Conservation (phyloP, 2,329 filamentous ascomycete species). For the Fusarium continuum region DNA sequence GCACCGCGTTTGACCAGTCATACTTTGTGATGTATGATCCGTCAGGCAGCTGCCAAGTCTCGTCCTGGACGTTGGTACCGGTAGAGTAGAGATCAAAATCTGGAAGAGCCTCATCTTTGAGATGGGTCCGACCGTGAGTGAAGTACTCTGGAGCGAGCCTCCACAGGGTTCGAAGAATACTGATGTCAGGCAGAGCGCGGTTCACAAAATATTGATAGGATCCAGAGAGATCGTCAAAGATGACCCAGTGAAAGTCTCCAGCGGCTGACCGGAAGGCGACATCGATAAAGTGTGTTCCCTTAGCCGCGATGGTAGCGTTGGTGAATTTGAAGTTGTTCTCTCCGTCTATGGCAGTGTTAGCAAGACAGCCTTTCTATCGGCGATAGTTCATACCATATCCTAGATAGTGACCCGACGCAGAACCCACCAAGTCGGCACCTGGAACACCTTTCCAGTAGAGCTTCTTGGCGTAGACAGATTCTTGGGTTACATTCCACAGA, state of each 20-base stretch:
- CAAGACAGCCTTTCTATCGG: neutral
- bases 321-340: slow-evolving; percentile 13
- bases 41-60: slow-evolving; percentile 14
- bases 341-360: neutral
- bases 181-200: slow-evolving; percentile 7
- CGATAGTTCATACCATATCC: slow-evolving; percentile 6
- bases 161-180: slow-evolving; percentile 21
- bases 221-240: slow-evolving; percentile 17
- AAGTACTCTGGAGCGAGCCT: slow-evolving; percentile 18
- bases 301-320: slow-evolving; percentile 2
- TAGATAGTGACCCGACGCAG: slow-evolving; percentile 15
- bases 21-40: slow-evolving; percentile 20
- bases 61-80: slow-evolving; percentile 11
- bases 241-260: slow-evolving; percentile 23
- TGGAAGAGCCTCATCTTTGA: slow-evolving; percentile 17
- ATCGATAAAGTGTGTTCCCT: slow-evolving; percentile 9
- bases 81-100: slow-evolving; percentile 4
- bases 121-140: slow-evolving; percentile 17
- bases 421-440: slow-evolving; percentile 11
- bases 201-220: slow-evolving; percentile 26
- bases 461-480: slow-evolving; percentile 15
- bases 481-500: slow-evolving; percentile 24
- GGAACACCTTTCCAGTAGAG: slow-evolving; percentile 21
- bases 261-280: neutral
- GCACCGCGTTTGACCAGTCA: slow-evolving; percentile 22